A percentile compares a stretch with the other conserved stretches of the same genome.
Evolutionary conservation across 2,329 filamentous ascomycete genomes (phyloP).

Genomic region (Penicillium decumbens): DNA sequence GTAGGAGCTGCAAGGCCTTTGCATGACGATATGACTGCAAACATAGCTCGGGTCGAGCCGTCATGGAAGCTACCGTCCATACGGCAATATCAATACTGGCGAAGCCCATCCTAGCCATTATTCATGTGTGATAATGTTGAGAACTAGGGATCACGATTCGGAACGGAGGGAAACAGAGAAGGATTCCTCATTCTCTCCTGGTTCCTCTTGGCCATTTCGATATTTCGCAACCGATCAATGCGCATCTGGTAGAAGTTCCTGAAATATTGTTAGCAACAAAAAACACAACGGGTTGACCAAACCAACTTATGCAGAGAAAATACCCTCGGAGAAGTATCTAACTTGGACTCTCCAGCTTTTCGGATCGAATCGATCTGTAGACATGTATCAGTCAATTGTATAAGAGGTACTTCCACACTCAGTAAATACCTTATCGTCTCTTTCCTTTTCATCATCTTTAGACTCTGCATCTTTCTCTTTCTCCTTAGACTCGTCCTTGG

Average conservation of each 20-base stretch:
- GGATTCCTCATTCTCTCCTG: constrained; percentile 75
- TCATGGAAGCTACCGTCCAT: not conserved
- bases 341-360: constrained; percentile 40
- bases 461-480: constrained; percentile 39
- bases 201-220: constrained; percentile 75
- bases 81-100: not conserved
- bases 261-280: not conserved
- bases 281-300: constrained; percentile 1
- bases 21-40: not conserved
- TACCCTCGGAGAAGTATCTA: constrained; percentile 68
- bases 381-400: not conserved
- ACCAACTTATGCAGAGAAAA: constrained; percentile 75
- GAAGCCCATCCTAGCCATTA: too few species aligned
- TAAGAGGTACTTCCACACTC: not conserved
- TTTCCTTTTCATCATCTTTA: constrained; percentile 41
- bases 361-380: constrained; percentile 42
- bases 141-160: constrained; percentile 51
- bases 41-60: not conserved
- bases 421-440: constrained; percentile 51
- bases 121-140: too few species aligned
- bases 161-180: constrained; percentile 77
- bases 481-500: constrained; percentile 41
- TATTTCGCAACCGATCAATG: constrained; percentile 69
- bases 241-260: constrained; percentile 80
- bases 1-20: not conserved